Evolutionary conservation across 176 grass and related monocot genomes (phyloP).

Genomic region (Alloteropsis semialata): DNA sequence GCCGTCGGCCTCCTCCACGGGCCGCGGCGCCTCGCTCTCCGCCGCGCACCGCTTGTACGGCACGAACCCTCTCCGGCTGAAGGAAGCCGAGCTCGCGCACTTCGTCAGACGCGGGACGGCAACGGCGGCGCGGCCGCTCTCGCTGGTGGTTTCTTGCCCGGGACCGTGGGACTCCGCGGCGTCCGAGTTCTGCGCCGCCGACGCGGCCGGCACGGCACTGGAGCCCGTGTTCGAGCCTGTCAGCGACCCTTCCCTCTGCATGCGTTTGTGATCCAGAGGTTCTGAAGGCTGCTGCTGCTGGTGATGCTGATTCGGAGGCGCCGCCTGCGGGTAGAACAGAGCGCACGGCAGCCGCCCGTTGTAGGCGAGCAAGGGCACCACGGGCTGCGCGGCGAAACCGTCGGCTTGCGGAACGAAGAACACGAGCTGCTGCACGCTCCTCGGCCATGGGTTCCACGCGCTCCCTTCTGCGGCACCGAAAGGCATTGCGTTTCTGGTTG

Average conservation of each 20-base stretch:
- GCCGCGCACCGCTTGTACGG: conserved; percentile 57
- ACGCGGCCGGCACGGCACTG: neutral
- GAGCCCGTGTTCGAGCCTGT: conserved; percentile 59
- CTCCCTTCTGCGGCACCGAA: neutral
- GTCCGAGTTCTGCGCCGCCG: conserved; percentile 23
- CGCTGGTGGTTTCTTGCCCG: conserved; percentile 20
- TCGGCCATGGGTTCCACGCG: conserved; percentile 40
- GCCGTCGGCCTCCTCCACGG: conserved; percentile 49
- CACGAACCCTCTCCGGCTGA: conserved; percentile 53
- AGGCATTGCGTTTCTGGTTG: neutral
- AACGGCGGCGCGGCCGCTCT: neutral
- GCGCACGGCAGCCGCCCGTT: conserved; percentile 36
- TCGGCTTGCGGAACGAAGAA: conserved; percentile 37
- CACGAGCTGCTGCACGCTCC: conserved; percentile 45
- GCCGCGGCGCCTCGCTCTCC: conserved; percentile 40
- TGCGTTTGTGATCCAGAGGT: neutral
- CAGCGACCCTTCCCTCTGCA: conserved; percentile 60
- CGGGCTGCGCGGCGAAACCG: conserved; percentile 22
- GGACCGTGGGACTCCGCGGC: conserved; percentile 22
- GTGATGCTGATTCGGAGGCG: conserved; percentile 6
- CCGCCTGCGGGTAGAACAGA: conserved; percentile 40
- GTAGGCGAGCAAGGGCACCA: conserved; percentile 37
- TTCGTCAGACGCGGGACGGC: conserved; percentile 2
- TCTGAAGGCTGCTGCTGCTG: conserved; percentile 24
- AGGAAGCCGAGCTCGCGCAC: conserved; percentile 31